A percentile compares a stretch with the other conserved stretches of the same genome.
Conservation (phyloP, 116 monocot species). For the Papilionanthe hybrid region DNA sequence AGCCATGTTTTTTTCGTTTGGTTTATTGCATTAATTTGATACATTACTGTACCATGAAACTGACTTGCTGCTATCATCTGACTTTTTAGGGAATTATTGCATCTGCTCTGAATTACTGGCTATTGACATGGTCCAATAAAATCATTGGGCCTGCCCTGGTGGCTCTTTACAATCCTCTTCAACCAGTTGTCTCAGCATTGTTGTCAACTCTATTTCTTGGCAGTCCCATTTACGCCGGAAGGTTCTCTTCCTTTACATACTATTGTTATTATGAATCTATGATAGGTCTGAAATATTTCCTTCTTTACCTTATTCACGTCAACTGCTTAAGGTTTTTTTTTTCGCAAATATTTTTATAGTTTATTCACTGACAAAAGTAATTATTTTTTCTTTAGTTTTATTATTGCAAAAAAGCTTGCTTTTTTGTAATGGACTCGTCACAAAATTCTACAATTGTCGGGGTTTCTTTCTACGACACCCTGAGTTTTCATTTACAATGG, state of each 20-base stretch:
- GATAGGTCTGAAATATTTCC: background rate
- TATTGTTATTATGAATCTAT: background rate
- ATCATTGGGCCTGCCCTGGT: conserved; percentile 81
- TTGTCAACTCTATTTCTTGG: conserved; percentile 78
- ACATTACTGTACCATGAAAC: background rate
- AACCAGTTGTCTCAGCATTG: conserved; percentile 63
- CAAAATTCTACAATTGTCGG: no score
- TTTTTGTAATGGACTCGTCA: no score
- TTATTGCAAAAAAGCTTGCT: no score
- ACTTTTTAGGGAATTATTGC: conserved; percentile 60
- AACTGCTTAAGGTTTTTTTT: background rate
- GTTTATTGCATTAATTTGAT: conserved; percentile 1
- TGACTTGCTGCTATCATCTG: background rate
- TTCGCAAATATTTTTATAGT: background rate
- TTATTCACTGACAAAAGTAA: background rate
- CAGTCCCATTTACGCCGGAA: conserved; percentile 81
- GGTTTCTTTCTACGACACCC: no score
- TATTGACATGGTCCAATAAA: conserved; percentile 92
- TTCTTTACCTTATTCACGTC: background rate
- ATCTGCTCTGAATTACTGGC: conserved; percentile 74
- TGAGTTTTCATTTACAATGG: no score
- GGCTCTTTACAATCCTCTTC: conserved; percentile 78
- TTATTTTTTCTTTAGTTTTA: no score
- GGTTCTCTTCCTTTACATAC: conserved; percentile 25
- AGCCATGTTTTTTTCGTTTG: background rate